phyloP scores from a whole-genome alignment of 2,329 filamentous ascomycete species.

The Plenodomus tracheiphilus region DNA sequence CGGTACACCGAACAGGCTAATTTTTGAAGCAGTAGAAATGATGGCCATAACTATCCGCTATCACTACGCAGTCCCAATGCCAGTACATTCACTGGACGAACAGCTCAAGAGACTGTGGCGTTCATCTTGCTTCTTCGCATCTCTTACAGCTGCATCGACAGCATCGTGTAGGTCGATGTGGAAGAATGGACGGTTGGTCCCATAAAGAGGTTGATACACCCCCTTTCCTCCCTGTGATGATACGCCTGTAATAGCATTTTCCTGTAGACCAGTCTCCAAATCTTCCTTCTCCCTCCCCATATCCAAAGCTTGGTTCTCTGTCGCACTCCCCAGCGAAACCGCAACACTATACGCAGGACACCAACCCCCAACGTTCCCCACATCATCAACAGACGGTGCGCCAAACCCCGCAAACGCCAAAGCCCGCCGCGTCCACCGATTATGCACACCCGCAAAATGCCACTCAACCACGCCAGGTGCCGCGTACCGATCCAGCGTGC shows the following conservation, averaged over 20 bases:
- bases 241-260: no score
- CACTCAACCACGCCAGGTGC: constrained; percentile 43
- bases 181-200: constrained; percentile 32
- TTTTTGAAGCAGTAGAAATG: no score
- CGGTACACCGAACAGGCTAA: no score
- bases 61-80: no score
- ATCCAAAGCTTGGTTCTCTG: constrained; percentile 14
- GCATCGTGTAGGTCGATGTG: constrained; percentile 35
- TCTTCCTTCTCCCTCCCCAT: no score
- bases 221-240: not conserved
- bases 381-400: constrained; percentile 32
- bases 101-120: no score
- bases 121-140: constrained; percentile 23
- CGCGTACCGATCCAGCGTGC: constrained; percentile 58
- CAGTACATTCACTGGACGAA: no score
- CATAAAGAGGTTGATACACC: constrained; percentile 15
- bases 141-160: constrained; percentile 29
- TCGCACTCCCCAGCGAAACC: constrained; percentile 15
- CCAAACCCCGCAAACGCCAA: constrained; percentile 60
- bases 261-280: no score
- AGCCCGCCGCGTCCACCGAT: constrained; percentile 61
- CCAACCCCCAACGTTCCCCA: constrained; percentile 17
- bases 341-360: constrained; percentile 29
- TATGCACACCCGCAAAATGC: constrained; percentile 57
- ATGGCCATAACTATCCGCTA: no score